phyloP scores from a whole-genome alignment of 495 filamentous ascomycete genomes.

The Penicillium angulare region DNA sequence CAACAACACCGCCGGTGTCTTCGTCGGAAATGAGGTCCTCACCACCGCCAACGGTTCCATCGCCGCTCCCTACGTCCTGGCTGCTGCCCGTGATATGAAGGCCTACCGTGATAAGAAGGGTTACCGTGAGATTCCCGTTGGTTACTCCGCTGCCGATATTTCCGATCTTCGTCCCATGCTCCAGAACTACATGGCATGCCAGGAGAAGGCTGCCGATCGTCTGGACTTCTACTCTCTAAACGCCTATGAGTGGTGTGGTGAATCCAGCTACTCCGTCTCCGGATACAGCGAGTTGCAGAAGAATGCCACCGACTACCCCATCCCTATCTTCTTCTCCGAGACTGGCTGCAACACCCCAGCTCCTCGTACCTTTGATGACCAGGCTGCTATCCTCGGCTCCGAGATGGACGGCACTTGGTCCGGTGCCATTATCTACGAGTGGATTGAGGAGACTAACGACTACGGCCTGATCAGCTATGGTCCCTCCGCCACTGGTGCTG shows the following conservation, averaged over 20 bases:
- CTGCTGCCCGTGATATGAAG: slow-evolving; percentile 78
- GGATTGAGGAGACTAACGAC: slow-evolving; percentile 81
- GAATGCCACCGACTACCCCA: slow-evolving; percentile 57
- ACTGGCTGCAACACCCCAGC: slow-evolving; percentile 68
- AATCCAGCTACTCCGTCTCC: slow-evolving; percentile 60
- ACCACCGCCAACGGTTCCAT: slow-evolving; percentile 51
- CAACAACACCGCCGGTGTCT: slow-evolving; percentile 78
- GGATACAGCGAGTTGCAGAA: slow-evolving; percentile 68
- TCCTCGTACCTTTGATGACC: slow-evolving; percentile 75
- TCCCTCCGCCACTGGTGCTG: slow-evolving; percentile 21
- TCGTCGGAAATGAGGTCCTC: slow-evolving; percentile 86
- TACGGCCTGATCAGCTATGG: slow-evolving; percentile 86
- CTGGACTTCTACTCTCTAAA: slow-evolving; percentile 86
- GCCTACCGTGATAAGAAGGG: slow-evolving; percentile 71
- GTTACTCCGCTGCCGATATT: slow-evolving; percentile 91
- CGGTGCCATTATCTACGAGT: slow-evolving; percentile 84
- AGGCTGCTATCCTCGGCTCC: slow-evolving; percentile 68
- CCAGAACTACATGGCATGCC: slow-evolving; percentile 85
- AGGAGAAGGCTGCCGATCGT: slow-evolving; percentile 61
- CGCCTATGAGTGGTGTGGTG: slow-evolving; percentile 84
- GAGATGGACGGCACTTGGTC: slow-evolving; percentile 77
- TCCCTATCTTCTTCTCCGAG: slow-evolving; percentile 86
- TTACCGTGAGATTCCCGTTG: slow-evolving; percentile 82
- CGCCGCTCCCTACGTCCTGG: slow-evolving; percentile 79
- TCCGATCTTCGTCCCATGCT: slow-evolving; percentile 76